phyloP scores from a whole-genome alignment of 352 stramenopile genomes.

The Globisporangium radiosum region DNA sequence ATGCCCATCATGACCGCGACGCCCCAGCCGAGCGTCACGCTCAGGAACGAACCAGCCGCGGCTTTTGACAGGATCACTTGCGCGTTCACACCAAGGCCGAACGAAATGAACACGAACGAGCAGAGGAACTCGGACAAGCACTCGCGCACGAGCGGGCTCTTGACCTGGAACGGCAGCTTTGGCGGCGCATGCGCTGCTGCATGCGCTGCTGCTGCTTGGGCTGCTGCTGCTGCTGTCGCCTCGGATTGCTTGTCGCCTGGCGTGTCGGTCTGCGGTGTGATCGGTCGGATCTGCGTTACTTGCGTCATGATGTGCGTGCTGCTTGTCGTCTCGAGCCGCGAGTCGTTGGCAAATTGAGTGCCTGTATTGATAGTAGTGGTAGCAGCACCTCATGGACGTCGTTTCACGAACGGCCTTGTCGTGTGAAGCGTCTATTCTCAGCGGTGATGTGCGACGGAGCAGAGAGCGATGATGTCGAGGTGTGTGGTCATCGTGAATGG shows the following conservation, averaged over 20 bases:
- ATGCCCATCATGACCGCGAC: constrained; percentile 35
- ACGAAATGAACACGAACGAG: constrained; percentile 25
- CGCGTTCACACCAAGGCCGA: constrained; percentile 22
- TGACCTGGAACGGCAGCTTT: constrained; percentile 16
- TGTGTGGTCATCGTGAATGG: too few relatives aligned
- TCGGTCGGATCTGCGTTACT: constrained; percentile 3
- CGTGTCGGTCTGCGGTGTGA: neutral
- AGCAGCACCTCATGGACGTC: neutral
- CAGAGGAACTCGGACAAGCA: constrained; percentile 34
- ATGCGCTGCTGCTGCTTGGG: too few relatives aligned
- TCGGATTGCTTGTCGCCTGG: neutral
- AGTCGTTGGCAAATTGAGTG: too few relatives aligned
- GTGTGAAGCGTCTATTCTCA: too few relatives aligned
- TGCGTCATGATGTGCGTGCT: neutral
- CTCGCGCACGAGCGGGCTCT: constrained; percentile 23
- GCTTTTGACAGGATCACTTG: constrained; percentile 20
- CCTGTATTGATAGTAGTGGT: neutral
- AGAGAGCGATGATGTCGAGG: too few relatives aligned
- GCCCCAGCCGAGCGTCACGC: constrained; percentile 31
- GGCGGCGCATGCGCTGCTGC: neutral
- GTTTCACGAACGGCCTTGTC: too few relatives aligned
- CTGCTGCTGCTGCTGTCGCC: neutral
- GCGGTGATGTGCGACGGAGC: too few relatives aligned
- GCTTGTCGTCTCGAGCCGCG: neutral
- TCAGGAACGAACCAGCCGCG: constrained; percentile 12